These are phyloP conservation scores for Amyloporia xantha DNA, from an alignment of 768 basidiomycete genomes.

Conservation along the genomic window DNA sequence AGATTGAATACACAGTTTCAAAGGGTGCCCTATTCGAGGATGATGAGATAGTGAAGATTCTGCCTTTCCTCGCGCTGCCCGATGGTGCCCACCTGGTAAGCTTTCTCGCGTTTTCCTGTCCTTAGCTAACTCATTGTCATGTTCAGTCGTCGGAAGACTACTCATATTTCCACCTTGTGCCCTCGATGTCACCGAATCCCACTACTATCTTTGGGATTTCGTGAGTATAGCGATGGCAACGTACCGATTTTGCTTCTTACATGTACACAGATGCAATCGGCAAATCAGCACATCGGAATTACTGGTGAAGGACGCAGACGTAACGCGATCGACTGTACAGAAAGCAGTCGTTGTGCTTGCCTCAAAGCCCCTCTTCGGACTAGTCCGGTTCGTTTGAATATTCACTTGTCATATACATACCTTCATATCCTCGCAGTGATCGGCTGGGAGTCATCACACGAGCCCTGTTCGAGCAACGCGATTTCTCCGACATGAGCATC, in stretches of 20 bases:
- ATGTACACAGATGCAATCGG: constrained; percentile 71
- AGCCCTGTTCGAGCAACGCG: constrained; percentile 62
- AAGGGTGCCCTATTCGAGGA: constrained; percentile 76
- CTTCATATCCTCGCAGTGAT: constrained; percentile 42
- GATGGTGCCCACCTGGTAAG: constrained; percentile 93
- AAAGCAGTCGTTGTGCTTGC: constrained; percentile 96
- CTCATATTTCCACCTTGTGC: constrained; percentile 91
- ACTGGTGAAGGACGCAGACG: constrained; percentile 72
- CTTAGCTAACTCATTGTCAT: constrained; percentile 6
- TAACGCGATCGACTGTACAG: constrained; percentile 94
- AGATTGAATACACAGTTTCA: constrained; percentile 81
- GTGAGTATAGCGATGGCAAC: constrained; percentile 35
- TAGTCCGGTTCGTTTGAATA: constrained; percentile 57
- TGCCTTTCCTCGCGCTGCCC: constrained; percentile 94
- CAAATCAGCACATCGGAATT: constrained; percentile 82
- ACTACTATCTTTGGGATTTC: constrained; percentile 95
- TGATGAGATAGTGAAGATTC: constrained; percentile 74
- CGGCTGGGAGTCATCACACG: constrained; percentile 92
- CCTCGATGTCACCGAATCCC: constrained; percentile 51
- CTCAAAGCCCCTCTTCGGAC: constrained; percentile 86
- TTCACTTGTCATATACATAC: not conserved
- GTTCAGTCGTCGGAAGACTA: constrained; percentile 84
- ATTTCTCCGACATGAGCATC: constrained; percentile 83
- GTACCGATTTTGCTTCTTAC: not conserved
- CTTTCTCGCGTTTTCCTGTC: constrained; percentile 11